phyloP scores from a whole-genome alignment of 2,329 filamentous ascomycete species.

The Trichoderma guizhouense region DNA sequence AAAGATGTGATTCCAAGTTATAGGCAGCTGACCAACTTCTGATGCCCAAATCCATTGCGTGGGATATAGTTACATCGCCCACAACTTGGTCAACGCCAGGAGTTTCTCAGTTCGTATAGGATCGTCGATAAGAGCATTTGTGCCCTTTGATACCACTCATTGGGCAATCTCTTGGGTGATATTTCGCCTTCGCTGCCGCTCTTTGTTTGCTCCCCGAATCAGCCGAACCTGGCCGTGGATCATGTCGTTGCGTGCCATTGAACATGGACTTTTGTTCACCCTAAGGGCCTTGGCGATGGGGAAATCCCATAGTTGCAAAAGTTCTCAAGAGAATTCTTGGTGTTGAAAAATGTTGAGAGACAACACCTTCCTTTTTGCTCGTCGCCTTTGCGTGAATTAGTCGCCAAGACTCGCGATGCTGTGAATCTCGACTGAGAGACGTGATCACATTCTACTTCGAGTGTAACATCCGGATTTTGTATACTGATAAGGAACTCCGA shows the following conservation, averaged over 20 bases:
- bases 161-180: neutral
- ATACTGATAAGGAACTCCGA: conserved; percentile 16
- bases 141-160: neutral
- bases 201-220: neutral
- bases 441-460: neutral
- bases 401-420: neutral
- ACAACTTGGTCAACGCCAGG: neutral
- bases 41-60: neutral
- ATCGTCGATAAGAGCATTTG: neutral
- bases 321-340: neutral
- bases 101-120: neutral
- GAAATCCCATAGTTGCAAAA: neutral
- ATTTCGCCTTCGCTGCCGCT: neutral
- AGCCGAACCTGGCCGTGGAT: neutral
- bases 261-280: neutral
- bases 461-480: neutral
- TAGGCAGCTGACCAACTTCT: neutral
- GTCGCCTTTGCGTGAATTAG: neutral
- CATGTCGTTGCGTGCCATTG: neutral
- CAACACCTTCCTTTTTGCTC: conserved; percentile 16
- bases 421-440: neutral
- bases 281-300: neutral
- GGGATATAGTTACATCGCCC: conserved; percentile 1
- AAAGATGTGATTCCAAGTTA: neutral
- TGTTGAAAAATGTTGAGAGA: neutral